Conservation (phyloP, 1,139 yeast species). For the Debaryomyces coudertii region DNA sequence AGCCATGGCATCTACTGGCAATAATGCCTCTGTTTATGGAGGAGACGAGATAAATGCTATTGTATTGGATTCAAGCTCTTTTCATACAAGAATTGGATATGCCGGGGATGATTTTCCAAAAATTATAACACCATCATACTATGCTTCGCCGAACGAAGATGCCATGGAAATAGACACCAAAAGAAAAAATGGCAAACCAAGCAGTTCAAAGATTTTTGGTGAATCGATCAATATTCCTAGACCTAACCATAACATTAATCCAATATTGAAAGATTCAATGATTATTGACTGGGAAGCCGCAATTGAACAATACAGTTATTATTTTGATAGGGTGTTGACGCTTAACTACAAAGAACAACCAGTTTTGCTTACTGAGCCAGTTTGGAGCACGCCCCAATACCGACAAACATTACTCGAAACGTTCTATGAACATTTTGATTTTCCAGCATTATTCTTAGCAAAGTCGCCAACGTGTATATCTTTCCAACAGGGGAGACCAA, state of each 20-base stretch:
- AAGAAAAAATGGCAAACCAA: conserved; percentile 12
- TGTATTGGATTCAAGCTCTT: conserved; percentile 90
- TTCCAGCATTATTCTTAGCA: conserved; percentile 86
- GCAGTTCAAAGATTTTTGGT: conserved; percentile 44
- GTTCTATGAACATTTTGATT: conserved; percentile 70
- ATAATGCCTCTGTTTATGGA: conserved; percentile 39
- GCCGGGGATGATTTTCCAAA: conserved; percentile 95
- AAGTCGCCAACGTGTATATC: conserved; percentile 88
- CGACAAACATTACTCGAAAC: conserved; percentile 75
- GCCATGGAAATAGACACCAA: conserved; percentile 28
- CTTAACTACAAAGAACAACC: conserved; percentile 73
- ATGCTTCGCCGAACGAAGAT: conserved; percentile 25
- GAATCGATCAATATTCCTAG: conserved; percentile 61
- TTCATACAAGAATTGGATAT: conserved; percentile 80
- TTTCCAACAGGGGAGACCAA: conserved; percentile 92
- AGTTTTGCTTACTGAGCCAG: conserved; percentile 77
- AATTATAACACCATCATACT: conserved; percentile 69
- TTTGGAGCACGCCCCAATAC: conserved; percentile 76
- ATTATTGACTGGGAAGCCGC: conserved; percentile 78
- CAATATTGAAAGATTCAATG: conserved; percentile 62
- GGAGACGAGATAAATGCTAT: conserved; percentile 88
- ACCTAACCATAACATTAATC: conserved; percentile 53
- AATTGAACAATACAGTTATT: conserved; percentile 62
- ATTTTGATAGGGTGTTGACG: conserved; percentile 49
- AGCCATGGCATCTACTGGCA: conserved; percentile 18